Evolutionary conservation across 495 filamentous ascomycete genomes (phyloP), one percentile per base, ranked within the genome.

Genomic region (Hypoxylon intermedium): DNA sequence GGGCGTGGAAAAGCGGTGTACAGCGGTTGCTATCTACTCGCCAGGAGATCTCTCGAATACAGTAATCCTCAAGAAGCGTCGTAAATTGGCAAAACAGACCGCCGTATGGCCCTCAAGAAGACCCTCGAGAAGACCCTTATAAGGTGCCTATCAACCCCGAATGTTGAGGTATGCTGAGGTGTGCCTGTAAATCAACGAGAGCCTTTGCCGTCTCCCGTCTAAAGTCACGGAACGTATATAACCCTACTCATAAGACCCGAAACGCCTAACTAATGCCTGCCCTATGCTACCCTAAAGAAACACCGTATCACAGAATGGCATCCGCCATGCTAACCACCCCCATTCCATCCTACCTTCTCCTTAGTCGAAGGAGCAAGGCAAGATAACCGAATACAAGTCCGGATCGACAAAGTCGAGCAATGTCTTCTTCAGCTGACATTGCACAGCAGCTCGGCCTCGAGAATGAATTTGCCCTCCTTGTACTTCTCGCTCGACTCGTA

Each of bases 391-490:
- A 7, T 7, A 26, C 24, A 26, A 26, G 40, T 3, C 5, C 13
- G 18, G 4, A 21, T 3, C 20, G n/a, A 13, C 11, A 15, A 2
- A 37, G n/a, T 26, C 24, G 34, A 37, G 9, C 7, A 1, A 9
- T 31, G 33, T 44, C 63, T 76, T n/a, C n/a, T n/a, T n/a, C n/a
- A 87, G 68, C 76, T 82, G 20, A 97, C 91, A 45, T 84, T 83
- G 67, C 89, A 92, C 33, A 98, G 80, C 53, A 98, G 74, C 78
- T 97, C 93, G 33, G 89, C 91, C 79, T 98, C 94, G 56, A 98
- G 82, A 49, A 98, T 98, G 70, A 89, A 98, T 76, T 97, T 97
- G 34, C 91, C 92, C 78, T 98, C 94, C 79, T 98, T 98, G 76
- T 98, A 98, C 78, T 96, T 96, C 83, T 98, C 93, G 54, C 78